These are phyloP conservation scores for Cyberlindnera mycetangii DNA, from an alignment of 805 yeast genomes.

Conservation along the genomic window DNA sequence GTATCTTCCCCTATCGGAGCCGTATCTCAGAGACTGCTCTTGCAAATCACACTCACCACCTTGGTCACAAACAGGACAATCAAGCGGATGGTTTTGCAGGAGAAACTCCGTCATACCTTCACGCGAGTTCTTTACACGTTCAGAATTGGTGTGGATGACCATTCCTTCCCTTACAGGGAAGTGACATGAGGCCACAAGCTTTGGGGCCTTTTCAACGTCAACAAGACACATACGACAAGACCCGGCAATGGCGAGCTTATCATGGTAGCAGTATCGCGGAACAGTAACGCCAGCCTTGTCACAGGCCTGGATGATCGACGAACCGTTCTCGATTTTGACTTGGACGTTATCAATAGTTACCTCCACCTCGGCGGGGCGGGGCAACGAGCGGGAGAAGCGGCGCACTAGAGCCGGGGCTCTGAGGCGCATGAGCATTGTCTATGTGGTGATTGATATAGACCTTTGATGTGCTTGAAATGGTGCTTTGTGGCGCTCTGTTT, in stretches of 20 bases:
- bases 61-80: constrained; percentile 91
- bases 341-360: constrained; percentile 63
- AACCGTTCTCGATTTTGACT: constrained; percentile 79
- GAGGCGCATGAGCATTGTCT: constrained; percentile 17
- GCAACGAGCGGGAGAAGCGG: constrained; percentile 34
- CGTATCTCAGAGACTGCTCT: constrained; percentile 81
- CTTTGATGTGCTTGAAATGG: background rate
- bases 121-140: constrained; percentile 75
- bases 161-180: constrained; percentile 89
- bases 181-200: constrained; percentile 87
- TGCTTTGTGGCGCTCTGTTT: background rate
- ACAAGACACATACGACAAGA: constrained; percentile 93
- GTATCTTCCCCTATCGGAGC: constrained; percentile 84
- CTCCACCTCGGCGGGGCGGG: constrained; percentile 50
- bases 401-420: constrained; percentile 13
- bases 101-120: constrained; percentile 91
- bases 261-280: constrained; percentile 91
- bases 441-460: too few relatives aligned
- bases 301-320: constrained; percentile 87
- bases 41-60: constrained; percentile 94
- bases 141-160: constrained; percentile 79
- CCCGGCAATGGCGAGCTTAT: constrained; percentile 86
- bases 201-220: constrained; percentile 86
- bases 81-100: constrained; percentile 85
- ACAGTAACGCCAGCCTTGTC: constrained; percentile 86